A percentile compares a stretch with the other conserved stretches of the same genome.
phyloP scores from a whole-genome alignment of 2,329 filamentous ascomycete genomes.

The Penicillium capsulatum region DNA sequence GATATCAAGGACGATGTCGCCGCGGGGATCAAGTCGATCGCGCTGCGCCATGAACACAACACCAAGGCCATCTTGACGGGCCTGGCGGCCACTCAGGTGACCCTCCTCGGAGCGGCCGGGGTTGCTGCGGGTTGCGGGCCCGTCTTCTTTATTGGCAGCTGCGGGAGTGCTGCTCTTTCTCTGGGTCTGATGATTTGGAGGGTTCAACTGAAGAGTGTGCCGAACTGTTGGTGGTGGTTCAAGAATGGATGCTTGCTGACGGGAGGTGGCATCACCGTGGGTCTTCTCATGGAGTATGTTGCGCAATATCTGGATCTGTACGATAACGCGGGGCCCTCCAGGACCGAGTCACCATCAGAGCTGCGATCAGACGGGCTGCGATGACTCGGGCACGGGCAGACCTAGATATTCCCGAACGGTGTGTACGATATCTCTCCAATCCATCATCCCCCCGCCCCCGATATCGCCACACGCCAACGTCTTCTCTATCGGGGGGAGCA shows the following conservation, averaged over 20 bases:
- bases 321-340: slow-evolving; percentile 9
- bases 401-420: slow-evolving; percentile 57
- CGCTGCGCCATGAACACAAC: slow-evolving; percentile 46
- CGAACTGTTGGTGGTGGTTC: slow-evolving; percentile 63
- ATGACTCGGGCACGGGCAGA: slow-evolving; percentile 51
- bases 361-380: slow-evolving; percentile 1
- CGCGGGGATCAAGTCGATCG: slow-evolving; percentile 51
- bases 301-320: slow-evolving; percentile 29
- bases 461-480: slow-evolving; percentile 78
- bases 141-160: slow-evolving; percentile 55
- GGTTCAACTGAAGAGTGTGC: slow-evolving; percentile 54
- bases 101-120: slow-evolving; percentile 44
- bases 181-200: slow-evolving; percentile 57
- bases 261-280: slow-evolving; percentile 55
- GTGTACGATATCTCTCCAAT: slow-evolving; percentile 70
- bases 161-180: slow-evolving; percentile 53
- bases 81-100: slow-evolving; percentile 40
- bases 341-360: slow-evolving; percentile 9
- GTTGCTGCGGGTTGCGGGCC: slow-evolving; percentile 53
- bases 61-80: slow-evolving; percentile 43
- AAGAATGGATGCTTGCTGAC: slow-evolving; percentile 59
- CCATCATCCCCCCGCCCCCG: slow-evolving; percentile 76
- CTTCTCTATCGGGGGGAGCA: slow-evolving; percentile 71
- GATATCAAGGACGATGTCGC: slow-evolving; percentile 49
- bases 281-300: slow-evolving; percentile 54